A percentile compares a stretch with the other conserved stretches of the same genome.
phyloP scores from a whole-genome alignment of 768 basidiomycete genomes.

The Ramaria sp. region DNA sequence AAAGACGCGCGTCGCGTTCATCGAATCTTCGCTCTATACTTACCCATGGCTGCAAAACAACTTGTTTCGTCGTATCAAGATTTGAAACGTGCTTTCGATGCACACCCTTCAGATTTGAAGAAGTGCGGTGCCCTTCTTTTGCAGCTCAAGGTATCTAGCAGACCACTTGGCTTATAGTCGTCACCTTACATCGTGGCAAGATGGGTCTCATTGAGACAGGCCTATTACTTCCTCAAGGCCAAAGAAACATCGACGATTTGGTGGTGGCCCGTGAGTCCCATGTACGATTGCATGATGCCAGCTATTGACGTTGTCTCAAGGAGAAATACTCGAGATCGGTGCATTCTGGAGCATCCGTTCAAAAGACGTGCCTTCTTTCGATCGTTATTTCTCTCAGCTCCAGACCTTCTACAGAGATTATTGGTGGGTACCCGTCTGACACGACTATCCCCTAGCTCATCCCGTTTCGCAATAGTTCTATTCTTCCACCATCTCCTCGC shows the following conservation, averaged over 20 bases:
- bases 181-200: slow-evolving; percentile 26
- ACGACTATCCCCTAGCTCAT: slow-evolving; percentile 6
- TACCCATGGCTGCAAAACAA: slow-evolving; percentile 38
- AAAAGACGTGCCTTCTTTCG: slow-evolving; percentile 84
- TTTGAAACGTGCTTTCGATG: slow-evolving; percentile 54
- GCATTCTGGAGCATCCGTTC: slow-evolving; percentile 88
- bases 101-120: slow-evolving; percentile 56
- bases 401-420: slow-evolving; percentile 86
- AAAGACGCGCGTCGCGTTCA: slow-evolving; percentile 22
- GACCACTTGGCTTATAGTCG: not conserved
- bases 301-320: slow-evolving; percentile 27
- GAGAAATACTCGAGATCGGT: slow-evolving; percentile 92
- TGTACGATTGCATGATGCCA: not conserved
- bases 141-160: slow-evolving; percentile 57
- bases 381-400: slow-evolving; percentile 89
- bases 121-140: slow-evolving; percentile 52
- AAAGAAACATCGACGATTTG: slow-evolving; percentile 56
- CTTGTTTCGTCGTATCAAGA: slow-evolving; percentile 54
- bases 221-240: slow-evolving; percentile 60
- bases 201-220: slow-evolving; percentile 70
- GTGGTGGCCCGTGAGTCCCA: slow-evolving; percentile 55
- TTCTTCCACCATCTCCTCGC: slow-evolving; percentile 73
- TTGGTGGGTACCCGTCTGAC: slow-evolving; percentile 31
- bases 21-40: not conserved
- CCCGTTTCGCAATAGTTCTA: slow-evolving; percentile 31